A percentile compares a stretch with the other conserved stretches of the same genome.
Evolutionary conservation across 306 rosid genomes (phyloP).

Genomic region (Castanea crenata): DNA sequence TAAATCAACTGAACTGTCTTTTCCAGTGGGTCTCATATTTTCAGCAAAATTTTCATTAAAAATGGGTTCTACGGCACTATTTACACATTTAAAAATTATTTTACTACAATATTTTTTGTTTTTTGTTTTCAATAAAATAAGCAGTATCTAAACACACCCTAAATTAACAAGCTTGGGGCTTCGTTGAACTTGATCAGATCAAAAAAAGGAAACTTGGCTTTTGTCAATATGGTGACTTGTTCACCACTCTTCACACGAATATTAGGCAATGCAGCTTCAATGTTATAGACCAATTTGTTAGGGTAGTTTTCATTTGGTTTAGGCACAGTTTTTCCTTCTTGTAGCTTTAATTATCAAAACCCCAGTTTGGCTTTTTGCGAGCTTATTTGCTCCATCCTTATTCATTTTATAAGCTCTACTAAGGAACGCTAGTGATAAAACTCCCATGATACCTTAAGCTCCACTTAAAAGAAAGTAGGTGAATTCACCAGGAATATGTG

Average conservation of each 20-base stretch:
- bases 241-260: constrained; percentile 21
- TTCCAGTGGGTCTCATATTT: no score
- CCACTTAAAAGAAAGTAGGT: constrained; percentile 51
- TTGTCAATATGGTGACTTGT: constrained; percentile 27
- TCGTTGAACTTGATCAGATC: constrained; percentile 33
- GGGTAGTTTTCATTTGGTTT: constrained; percentile 20
- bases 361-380: constrained; percentile 48
- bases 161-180: constrained; percentile 7
- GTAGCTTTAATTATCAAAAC: constrained; percentile 32
- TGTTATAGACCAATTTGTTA: constrained; percentile 33
- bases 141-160: constrained; percentile 19
- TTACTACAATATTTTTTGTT: no score
- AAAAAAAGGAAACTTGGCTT: constrained; percentile 37
- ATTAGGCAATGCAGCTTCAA: constrained; percentile 23
- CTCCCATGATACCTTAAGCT: not conserved
- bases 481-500: constrained; percentile 40
- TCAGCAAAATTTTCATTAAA: no score
- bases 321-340: constrained; percentile 27
- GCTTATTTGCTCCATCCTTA: constrained; percentile 24
- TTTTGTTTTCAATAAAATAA: not conserved
- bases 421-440: constrained; percentile 42
- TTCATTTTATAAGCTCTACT: constrained; percentile 20
- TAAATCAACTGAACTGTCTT: constrained; percentile 38
- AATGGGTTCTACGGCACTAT: no score
- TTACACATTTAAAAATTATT: no score